Conservation (phyloP, 2,329 filamentous ascomycete species). For the Beauveria sp. region DNA sequence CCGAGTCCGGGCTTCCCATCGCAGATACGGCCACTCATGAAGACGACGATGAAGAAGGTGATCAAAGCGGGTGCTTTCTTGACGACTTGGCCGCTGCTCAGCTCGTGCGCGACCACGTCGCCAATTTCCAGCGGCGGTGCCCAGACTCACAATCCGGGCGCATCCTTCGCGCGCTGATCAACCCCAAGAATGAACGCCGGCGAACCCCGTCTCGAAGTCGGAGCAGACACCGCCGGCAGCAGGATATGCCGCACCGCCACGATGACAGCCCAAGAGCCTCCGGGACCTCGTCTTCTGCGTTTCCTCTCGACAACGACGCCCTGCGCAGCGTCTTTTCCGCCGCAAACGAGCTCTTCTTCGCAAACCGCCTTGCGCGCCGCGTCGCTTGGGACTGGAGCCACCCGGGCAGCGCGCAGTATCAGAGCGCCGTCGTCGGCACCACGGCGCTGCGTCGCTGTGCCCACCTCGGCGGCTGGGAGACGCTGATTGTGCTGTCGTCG, state of each 20-base stretch:
- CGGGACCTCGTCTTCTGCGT: conserved; percentile 31
- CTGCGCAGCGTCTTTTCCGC: conserved; percentile 52
- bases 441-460: conserved; percentile 51
- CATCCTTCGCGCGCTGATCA: conserved; percentile 51
- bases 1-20: conserved; percentile 42
- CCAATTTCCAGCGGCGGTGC: conserved; percentile 34
- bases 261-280: conserved; percentile 13
- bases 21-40: conserved; percentile 27
- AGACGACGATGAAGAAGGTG: conserved; percentile 22
- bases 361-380: conserved; percentile 45
- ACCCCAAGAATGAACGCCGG: conserved; percentile 21
- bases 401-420: conserved; percentile 39
- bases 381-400: conserved; percentile 58
- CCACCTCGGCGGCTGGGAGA: conserved; percentile 47
- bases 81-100: conserved; percentile 41
- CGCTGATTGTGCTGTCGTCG: conserved; percentile 52
- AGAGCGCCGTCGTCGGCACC: conserved; percentile 51
- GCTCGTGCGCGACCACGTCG: conserved; percentile 41
- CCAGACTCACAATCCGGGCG: conserved; percentile 47
- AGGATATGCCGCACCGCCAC: neutral
- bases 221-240: neutral
- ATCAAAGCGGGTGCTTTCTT: conserved; percentile 20
- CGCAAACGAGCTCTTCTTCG: conserved; percentile 57
- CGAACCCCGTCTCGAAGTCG: neutral
- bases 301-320: conserved; percentile 49